A percentile compares a stretch with the other conserved stretches of the same genome.
Evolutionary conservation across 371 early-diverging fungal species (phyloP).

Genomic region (Rhizopus arrhizus): DNA sequence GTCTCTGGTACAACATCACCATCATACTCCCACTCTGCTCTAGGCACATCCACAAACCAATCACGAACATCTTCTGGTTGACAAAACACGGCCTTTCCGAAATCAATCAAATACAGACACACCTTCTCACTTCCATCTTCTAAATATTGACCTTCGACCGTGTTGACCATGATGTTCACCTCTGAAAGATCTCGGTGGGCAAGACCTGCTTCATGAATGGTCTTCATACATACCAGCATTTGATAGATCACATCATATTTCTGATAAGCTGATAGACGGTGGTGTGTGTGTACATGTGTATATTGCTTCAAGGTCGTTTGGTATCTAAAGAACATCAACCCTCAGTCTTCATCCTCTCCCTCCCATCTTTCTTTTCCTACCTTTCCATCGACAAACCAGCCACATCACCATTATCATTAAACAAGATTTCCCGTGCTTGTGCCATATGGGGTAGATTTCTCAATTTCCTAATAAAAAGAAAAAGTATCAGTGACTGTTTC

Average conservation of each 20-base stretch:
- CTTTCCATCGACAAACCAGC: constrained; percentile 52
- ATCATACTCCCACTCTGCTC: constrained; percentile 43
- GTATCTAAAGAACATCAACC: constrained; percentile 26
- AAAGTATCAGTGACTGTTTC: not conserved
- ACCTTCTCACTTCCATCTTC: constrained; percentile 59
- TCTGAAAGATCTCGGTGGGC: constrained; percentile 71
- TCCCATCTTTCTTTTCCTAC: constrained; percentile 15
- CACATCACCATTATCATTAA: constrained; percentile 51
- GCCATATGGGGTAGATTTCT: constrained; percentile 51
- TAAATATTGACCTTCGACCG: constrained; percentile 41
- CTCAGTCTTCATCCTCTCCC: not conserved
- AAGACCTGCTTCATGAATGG: constrained; percentile 62
- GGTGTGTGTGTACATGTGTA: constrained; percentile 59
- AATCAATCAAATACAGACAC: constrained; percentile 63
- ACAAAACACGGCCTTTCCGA: constrained; percentile 69
- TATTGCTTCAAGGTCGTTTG: constrained; percentile 63
- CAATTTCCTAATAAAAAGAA: constrained; percentile 38
- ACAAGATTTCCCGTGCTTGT: constrained; percentile 48
- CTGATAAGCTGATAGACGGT: constrained; percentile 60
- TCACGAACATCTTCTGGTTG: constrained; percentile 52
- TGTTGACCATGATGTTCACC: constrained; percentile 71
- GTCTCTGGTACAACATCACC: constrained; percentile 52
- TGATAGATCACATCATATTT: constrained; percentile 62
- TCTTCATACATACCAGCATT: constrained; percentile 64
- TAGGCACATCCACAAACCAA: constrained; percentile 60